Evolutionary conservation across 2,329 filamentous ascomycete genomes (phyloP), one percentile per base, ranked within the genome.

Genomic region (Pyricularia grisea): DNA sequence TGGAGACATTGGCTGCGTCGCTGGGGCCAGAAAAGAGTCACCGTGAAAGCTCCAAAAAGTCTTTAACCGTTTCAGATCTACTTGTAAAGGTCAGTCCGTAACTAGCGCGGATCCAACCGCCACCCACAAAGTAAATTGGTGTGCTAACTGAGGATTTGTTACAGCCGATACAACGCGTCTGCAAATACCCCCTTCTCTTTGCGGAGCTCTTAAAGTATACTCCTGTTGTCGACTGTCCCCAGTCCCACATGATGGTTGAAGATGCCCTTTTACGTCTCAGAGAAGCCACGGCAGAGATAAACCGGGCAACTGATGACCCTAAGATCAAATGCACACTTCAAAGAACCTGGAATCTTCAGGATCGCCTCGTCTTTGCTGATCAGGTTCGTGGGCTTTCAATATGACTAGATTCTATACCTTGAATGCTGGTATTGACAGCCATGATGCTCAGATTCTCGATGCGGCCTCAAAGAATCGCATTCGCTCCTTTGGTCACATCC

Each of bases 121-220:
- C 23, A 36, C 20, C 6, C 2, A 28, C 17, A 58, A 20, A 42
- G 10, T 66, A 12, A 36, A 27, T 6, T 9, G 20, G 7, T 20
- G 1, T 20, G 7, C 42, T 55, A 55, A 55, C 42, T 7, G 27
- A 20, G 12, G 2, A n/a, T 65, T 17, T 12, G 42, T 30, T 27
- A 28, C 31, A 97, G 92, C 95, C 94, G 0, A 94, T 97, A 25
- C 94, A 99, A 79, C 87, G 94, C 69, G 87, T 97, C 27, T 97
- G 93, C 81, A 93, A 91, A 79, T 98, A 98, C 75, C 93, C 93
- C 12, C 82, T 99, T 4, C 82, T 98, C 2, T 94, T 98, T 74
- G 85, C 88, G 5, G 93, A 97, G 74, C 83, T 99, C 10, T 84
- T 94, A 70, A 94, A 91, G 74, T 86, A 90, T 72, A 97, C 94